A percentile compares a stretch with the other conserved stretches of the same genome.
Evolutionary conservation across 306 rosid genomes (phyloP).

Genomic region (Lathyrus oleraceus): DNA sequence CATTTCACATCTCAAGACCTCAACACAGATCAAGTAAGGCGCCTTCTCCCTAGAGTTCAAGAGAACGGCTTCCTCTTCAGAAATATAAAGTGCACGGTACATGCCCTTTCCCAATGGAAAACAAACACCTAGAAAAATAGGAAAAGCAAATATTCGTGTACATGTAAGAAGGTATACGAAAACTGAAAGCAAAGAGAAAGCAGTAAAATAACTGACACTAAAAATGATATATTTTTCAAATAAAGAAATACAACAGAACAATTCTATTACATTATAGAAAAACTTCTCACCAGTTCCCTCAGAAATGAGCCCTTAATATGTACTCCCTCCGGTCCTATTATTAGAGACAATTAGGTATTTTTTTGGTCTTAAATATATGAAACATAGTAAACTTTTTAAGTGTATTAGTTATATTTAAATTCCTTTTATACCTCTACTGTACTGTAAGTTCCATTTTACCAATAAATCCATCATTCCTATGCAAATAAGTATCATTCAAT

Average conservation of each 20-base stretch:
- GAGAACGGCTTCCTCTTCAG: conserved; percentile 95
- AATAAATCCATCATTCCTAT: background rate
- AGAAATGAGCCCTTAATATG: conserved; percentile 8
- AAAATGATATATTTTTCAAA: conserved; percentile 17
- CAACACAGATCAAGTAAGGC: conserved; percentile 85
- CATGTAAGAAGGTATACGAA: conserved; percentile 28
- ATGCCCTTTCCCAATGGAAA: conserved; percentile 93
- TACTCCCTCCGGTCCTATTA: conserved; percentile 3
- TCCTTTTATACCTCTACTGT: background rate
- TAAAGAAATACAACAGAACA: conserved; percentile 18
- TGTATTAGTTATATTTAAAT: background rate
- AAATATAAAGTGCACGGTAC: conserved; percentile 81
- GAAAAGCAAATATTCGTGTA: conserved; percentile 41
- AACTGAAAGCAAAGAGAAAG: conserved; percentile 5
- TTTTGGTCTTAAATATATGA: background rate
- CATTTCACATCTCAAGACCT: conserved; percentile 83
- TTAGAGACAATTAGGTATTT: background rate
- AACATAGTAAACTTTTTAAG: background rate
- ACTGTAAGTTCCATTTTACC: background rate
- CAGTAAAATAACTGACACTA: conserved; percentile 27
- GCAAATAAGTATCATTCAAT: background rate
- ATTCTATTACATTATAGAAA: conserved; percentile 13
- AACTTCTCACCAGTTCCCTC: conserved; percentile 1
- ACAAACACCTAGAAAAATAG: conserved; percentile 63
- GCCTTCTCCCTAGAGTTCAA: conserved; percentile 97